Evolutionary conservation across 768 basidiomycete species (phyloP).

Genomic region (Hysterangium stoloniferum): DNA sequence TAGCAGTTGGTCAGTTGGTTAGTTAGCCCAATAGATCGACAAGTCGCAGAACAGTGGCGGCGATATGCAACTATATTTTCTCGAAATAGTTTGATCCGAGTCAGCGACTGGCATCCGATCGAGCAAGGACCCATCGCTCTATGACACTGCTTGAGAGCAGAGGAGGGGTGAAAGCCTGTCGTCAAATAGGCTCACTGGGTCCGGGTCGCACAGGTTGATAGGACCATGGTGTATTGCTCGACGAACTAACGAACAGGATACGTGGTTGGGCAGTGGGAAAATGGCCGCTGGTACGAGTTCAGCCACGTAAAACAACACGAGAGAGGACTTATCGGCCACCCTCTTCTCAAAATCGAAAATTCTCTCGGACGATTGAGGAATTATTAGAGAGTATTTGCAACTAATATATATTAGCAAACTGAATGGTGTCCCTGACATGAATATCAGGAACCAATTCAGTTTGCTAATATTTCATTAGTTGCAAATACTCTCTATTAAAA

Average conservation of each 20-base stretch:
- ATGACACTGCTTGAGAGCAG: constrained; percentile 88
- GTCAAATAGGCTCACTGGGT: constrained; percentile 63
- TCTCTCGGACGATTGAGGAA: constrained; percentile 97
- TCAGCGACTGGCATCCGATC: no score
- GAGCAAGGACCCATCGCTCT: constrained; percentile 97
- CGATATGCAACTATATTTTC: constrained; percentile 97
- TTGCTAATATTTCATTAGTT: constrained; percentile 95
- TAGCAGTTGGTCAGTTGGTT: constrained; percentile 99
- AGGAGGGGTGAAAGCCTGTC: constrained; percentile 87
- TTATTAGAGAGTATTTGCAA: constrained; percentile 98
- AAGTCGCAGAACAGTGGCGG: constrained; percentile 87
- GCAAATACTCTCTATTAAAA: no score
- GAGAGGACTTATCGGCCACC: constrained; percentile 96
- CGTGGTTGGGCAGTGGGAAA: no score
- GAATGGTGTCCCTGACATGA: background rate
- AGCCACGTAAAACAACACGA: constrained; percentile 95
- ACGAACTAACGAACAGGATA: no score
- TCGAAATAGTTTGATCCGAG: constrained; percentile 83
- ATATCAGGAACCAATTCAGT: constrained; percentile 44
- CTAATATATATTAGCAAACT: constrained; percentile 34
- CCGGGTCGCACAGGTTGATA: constrained; percentile 78
- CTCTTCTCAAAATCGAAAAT: constrained; percentile 95
- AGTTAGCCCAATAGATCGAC: constrained; percentile 86
- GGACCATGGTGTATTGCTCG: constrained; percentile 98
- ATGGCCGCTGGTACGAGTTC: constrained; percentile 97